Evolutionary conservation across 1,284 basidiomycete species (phyloP).

Genomic region (Meira nashicola): DNA sequence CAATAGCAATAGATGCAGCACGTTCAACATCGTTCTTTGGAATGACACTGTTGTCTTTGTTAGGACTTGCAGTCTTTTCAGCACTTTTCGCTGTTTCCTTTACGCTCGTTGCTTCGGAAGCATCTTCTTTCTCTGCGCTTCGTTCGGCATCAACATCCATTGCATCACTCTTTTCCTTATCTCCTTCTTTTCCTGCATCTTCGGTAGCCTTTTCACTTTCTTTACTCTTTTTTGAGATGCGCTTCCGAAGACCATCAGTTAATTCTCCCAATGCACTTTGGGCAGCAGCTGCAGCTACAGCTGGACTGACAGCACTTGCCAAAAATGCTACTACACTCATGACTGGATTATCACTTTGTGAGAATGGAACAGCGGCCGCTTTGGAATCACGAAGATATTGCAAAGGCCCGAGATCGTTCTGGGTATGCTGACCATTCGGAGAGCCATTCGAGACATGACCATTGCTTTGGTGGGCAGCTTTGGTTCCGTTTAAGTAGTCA

Average conservation of each 20-base stretch:
- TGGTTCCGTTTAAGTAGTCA: constrained; percentile 63
- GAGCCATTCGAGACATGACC: neutral
- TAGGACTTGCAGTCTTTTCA: constrained; percentile 7
- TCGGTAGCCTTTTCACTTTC: constrained; percentile 10
- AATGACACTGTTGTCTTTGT: constrained; percentile 27
- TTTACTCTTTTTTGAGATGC: constrained; percentile 22
- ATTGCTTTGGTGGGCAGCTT: neutral
- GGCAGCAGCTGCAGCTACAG: constrained; percentile 86
- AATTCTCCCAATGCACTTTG: constrained; percentile 72
- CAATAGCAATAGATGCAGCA: constrained; percentile 58
- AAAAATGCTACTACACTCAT: constrained; percentile 98
- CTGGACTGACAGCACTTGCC: constrained; percentile 82
- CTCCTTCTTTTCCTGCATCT: constrained; percentile 49
- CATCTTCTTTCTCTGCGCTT: constrained; percentile 18
- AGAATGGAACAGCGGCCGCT: constrained; percentile 63
- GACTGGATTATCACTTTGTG: constrained; percentile 92
- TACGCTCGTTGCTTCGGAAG: constrained; percentile 20
- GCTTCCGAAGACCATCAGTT: constrained; percentile 40
- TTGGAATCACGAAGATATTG: constrained; percentile 58
- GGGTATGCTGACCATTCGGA: constrained; percentile 9
- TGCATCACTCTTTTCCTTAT: constrained; percentile 22
- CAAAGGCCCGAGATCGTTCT: constrained; percentile 66
- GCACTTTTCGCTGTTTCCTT: constrained; percentile 4
- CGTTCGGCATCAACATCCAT: constrained; percentile 33
- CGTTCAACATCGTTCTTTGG: constrained; percentile 43